Base-by-base conservation (phyloP, 2,329 filamentous ascomycete species). In the Polytolypa hystricis region DNA sequence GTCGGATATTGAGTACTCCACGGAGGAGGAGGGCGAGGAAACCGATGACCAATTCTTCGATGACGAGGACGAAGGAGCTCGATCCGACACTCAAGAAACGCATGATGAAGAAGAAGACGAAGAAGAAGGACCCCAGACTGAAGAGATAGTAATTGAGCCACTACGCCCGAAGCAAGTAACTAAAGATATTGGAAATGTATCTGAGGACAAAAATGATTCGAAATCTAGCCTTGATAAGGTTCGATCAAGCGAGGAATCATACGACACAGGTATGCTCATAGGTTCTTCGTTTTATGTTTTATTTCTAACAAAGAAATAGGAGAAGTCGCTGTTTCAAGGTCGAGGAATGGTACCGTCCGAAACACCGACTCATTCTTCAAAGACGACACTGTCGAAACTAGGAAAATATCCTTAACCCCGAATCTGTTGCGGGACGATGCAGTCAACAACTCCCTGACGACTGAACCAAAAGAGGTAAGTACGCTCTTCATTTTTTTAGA, bases 311-410 rank as follows among this genome's bases (percentile, higher is more conserved):
- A 9, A 15, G 49, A 28, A 33, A 19, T 38, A 49, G 48, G 46
- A 46, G 52, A 53, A 45, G 46, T 48, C 32, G 50, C 47, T 15
- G 49, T 57, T 48, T 64, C 54, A 53, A 57, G 80, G 54, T 86
- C 84, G 23, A 77, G 81, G 45, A 93, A 93, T 49, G 86, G 86
- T 28, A 89, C 83, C 15, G 73, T 94, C 30, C 76, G 89, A 45
- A 93, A 93, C 55, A 89, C 85, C 4, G 89, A 96, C 60, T 94
- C 89, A 1, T 95, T 96, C 68, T 95, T 95, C 69, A 93, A 86
- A 59, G 91, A 96, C 53, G 89, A 98, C 53, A 85, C 77, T 20
- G 81, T 85, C 25, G 91, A 96, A 60, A 95, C 91, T 2, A 86
- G 93, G 60, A 96, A 96, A 65, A 96, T 98, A 47, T 93, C 87